Conservation (phyloP, 805 yeast genomes). For the Blastobotrys chiropterorum region DNA sequence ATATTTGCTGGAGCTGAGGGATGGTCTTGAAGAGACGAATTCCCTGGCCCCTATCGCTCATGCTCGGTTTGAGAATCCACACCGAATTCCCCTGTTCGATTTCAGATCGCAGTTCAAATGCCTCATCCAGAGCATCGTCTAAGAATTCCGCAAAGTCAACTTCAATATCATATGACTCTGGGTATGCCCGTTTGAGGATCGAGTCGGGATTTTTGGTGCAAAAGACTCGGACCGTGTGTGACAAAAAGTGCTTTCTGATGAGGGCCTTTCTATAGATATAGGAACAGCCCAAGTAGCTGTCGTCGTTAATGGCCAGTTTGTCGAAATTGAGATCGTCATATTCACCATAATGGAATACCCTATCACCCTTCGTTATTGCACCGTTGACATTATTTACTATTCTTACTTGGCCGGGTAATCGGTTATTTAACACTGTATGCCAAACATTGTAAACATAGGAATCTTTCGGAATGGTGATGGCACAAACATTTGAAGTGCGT, state of each 20-base stretch:
- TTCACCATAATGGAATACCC: conserved; percentile 74
- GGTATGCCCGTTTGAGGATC: conserved; percentile 52
- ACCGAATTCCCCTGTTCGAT: conserved; percentile 47
- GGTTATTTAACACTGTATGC: conserved; percentile 12
- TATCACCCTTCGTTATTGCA: conserved; percentile 16
- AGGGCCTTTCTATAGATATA: conserved; percentile 86
- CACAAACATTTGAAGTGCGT: conserved; percentile 2
- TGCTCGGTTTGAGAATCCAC: conserved; percentile 92
- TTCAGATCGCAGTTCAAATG: conserved; percentile 80
- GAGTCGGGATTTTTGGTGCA: conserved; percentile 69
- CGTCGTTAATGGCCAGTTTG: conserved; percentile 38
- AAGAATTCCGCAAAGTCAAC: conserved; percentile 93
- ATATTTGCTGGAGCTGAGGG: conserved; percentile 73
- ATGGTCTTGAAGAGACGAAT: conserved; percentile 74
- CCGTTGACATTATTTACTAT: neutral
- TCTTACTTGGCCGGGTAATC: neutral
- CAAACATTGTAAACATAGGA: conserved; percentile 22
- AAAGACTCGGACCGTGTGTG: conserved; percentile 75
- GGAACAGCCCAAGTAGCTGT: conserved; percentile 61
- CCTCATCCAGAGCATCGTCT: conserved; percentile 90
- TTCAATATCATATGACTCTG: conserved; percentile 74
- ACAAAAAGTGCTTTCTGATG: conserved; percentile 82
- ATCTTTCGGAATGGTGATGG: conserved; percentile 1
- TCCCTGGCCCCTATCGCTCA: conserved; percentile 97
- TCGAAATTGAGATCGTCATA: conserved; percentile 86